Percentiles rank a stretch among this genome's conserved stretches.
Conservation (phyloP, 2,329 filamentous ascomycete genomes). For the Teratosphaeria pseudoeucalypti region DNA sequence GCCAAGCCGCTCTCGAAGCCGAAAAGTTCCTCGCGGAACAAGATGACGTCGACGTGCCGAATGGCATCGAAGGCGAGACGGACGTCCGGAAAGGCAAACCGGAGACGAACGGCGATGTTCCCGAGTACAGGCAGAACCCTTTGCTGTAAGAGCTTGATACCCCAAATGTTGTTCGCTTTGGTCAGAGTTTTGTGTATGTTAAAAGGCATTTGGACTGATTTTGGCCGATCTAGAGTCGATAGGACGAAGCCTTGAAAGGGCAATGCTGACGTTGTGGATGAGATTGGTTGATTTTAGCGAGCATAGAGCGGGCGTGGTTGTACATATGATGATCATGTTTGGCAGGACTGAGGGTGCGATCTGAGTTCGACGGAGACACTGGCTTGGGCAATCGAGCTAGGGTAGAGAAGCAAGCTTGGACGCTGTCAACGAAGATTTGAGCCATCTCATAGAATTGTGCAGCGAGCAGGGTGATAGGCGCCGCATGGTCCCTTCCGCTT, state of each 20-base stretch:
- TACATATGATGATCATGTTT: background rate
- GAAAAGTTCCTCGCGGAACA: slow-evolving; percentile 83
- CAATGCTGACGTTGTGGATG: background rate
- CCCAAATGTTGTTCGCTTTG: background rate
- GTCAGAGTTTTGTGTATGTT: background rate
- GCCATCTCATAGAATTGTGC: slow-evolving; percentile 10
- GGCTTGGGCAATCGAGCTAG: background rate
- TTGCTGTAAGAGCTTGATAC: slow-evolving; percentile 38
- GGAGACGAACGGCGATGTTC: slow-evolving; percentile 44
- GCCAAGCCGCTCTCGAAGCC: slow-evolving; percentile 88
- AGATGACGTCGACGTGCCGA: slow-evolving; percentile 49
- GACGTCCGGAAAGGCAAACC: slow-evolving; percentile 34
- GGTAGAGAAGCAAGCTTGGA: slow-evolving; percentile 1
- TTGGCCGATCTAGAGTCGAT: slow-evolving; percentile 3
- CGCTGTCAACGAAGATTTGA: slow-evolving; percentile 1
- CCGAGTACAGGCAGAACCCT: slow-evolving; percentile 55
- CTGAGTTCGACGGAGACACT: background rate
- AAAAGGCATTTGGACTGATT: background rate
- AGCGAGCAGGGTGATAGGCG: slow-evolving; percentile 11
- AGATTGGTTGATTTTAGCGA: background rate
- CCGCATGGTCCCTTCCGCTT: background rate
- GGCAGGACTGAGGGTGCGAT: background rate
- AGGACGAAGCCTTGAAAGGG: slow-evolving; percentile 1
- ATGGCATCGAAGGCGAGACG: slow-evolving; percentile 39
- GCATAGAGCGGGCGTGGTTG: background rate